Base-by-base conservation (phyloP, 441 rosid genomes). In the Euphorbia neoarborescens region DNA sequence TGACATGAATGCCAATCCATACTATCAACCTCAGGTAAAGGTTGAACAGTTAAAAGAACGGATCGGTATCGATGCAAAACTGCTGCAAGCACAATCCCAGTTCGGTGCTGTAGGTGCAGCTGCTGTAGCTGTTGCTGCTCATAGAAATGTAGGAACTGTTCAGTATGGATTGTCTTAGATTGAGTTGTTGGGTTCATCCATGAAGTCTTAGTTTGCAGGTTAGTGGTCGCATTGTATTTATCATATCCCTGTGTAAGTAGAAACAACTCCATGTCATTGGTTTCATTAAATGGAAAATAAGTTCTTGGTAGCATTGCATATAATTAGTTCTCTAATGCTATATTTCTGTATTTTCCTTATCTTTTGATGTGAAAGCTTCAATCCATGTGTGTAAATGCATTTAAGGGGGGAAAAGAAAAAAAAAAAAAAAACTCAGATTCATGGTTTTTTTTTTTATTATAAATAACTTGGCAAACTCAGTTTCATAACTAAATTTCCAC, bases 1-100 rank as follows among this genome's bases (percentile, higher is more conserved):
- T 38, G 90, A 88, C 24, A 71, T 81, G 76, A 85, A 88, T 75
- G 27, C 85, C 59, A 87, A 82, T 75, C 90, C 90, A 1, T 90
- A 86, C 78, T 82, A 75, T 77, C 87, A 84, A 9, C 68, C 94
- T 3, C 86, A 84, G 62, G 73, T 78, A 37, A 84, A 84, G 82
- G 73, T 72, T 68, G 87, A 84, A 46, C 84, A 78, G 65, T 73
- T 86, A 50, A 88, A 81, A 28, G 91, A 80, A 32, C 81, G 87
- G 30, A 78, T 91, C 19, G 78, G 86, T 3, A 86, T 91, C 11
- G 98, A 94, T 70, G 90, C 97, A 25, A 88, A 94, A 79, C 84
- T 94, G 78, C 75, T 91, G 34, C 95, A 89, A 76, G 95, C 95
- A 22, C 98, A 93, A 73, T 79, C 97, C 32, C 92, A 92, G 78